phyloP scores from a whole-genome alignment of 2,329 filamentous ascomycete species.

The Tricladium varicosporioides region DNA sequence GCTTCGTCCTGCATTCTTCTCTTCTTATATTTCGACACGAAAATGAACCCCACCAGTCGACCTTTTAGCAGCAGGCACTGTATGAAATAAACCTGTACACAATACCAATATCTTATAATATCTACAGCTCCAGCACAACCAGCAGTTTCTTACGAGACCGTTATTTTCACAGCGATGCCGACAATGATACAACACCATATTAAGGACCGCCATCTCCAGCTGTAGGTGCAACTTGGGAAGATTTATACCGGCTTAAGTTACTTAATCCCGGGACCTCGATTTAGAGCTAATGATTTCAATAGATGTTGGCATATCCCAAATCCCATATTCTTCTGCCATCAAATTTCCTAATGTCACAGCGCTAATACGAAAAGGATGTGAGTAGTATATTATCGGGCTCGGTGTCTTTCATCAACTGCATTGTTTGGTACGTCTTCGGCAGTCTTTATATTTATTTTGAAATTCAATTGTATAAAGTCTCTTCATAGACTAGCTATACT shows the following conservation, averaged over 20 bases:
- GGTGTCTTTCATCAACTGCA: not conserved
- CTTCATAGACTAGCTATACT: too few relatives aligned
- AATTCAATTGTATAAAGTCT: not conserved
- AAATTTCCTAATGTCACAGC: not conserved
- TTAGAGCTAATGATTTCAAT: too few relatives aligned
- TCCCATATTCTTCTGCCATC: not conserved
- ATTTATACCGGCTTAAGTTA: not conserved
- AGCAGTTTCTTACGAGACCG: not conserved
- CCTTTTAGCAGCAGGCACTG: not conserved
- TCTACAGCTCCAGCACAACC: not conserved
- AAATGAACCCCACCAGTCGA: not conserved
- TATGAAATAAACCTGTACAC: not conserved
- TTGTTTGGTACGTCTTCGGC: not conserved
- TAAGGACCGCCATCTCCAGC: not conserved
- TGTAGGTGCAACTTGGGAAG: not conserved
- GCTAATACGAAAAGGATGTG: not conserved
- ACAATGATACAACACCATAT: not conserved
- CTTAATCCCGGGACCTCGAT: not conserved
- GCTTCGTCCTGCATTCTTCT: not conserved
- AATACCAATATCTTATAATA: not conserved
- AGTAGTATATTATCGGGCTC: not conserved
- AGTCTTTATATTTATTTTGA: not conserved
- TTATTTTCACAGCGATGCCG: not conserved
- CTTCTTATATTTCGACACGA: not conserved
- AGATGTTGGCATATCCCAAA: not conserved